A percentile compares a stretch with the other conserved stretches of the same genome.
phyloP scores from a whole-genome alignment of 1,139 yeast species.

The Taphrina confusa region DNA sequence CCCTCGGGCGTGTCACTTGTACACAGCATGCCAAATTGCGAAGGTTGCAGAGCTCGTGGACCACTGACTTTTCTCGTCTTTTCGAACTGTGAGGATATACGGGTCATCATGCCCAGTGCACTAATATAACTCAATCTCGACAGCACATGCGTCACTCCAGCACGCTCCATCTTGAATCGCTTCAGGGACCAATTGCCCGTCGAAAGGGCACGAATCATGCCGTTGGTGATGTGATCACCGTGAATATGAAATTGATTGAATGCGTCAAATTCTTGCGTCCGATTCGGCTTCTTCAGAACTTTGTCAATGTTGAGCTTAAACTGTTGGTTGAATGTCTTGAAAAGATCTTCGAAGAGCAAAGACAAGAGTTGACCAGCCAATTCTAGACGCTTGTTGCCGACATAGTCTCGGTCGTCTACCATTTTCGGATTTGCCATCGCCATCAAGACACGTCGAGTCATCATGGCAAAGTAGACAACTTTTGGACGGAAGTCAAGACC shows the following conservation, averaged over 20 bases:
- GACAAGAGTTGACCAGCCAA: conserved; percentile 97
- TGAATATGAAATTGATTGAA: conserved; percentile 83
- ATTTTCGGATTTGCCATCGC: conserved; percentile 91
- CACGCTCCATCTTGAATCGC: conserved; percentile 99
- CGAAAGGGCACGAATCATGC: conserved; percentile 92
- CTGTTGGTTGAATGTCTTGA: conserved; percentile 91
- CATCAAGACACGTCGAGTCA: conserved; percentile 95
- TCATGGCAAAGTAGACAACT: conserved; percentile 89
- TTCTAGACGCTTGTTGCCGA: conserved; percentile 95
- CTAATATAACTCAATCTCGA: conserved; percentile 88
- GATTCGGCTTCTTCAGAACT: conserved; percentile 85
- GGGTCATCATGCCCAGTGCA: conserved; percentile 99
- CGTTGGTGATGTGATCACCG: conserved; percentile 88
- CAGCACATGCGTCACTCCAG: conserved; percentile 97
- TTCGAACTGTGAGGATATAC: conserved; percentile 96
- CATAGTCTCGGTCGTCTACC: conserved; percentile 98
- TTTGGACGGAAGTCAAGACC: conserved; percentile 90
- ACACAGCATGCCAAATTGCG: conserved; percentile 59
- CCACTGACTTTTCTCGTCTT: conserved; percentile 97
- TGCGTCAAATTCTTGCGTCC: conserved; percentile 95
- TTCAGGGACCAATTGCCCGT: conserved; percentile 99
- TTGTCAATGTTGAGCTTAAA: conserved; percentile 94
- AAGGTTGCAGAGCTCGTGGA: conserved; percentile 98
- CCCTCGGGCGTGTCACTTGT: conserved; percentile 99
- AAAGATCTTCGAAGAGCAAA: conserved; percentile 88